phyloP scores from a whole-genome alignment of 345 rosid species.

The Salix purpurea region DNA sequence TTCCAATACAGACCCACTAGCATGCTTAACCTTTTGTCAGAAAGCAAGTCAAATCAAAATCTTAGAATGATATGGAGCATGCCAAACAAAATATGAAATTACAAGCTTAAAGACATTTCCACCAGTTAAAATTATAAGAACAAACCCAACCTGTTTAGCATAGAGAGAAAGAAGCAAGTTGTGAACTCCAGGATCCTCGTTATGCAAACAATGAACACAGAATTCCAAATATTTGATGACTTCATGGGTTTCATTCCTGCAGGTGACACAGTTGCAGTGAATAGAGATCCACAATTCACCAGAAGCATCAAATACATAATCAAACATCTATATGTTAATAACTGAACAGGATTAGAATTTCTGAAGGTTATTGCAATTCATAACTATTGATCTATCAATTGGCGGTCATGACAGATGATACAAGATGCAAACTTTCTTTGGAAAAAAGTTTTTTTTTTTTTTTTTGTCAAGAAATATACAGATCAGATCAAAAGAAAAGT shows the following conservation, averaged over 20 bases:
- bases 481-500: no score
- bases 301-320: neutral
- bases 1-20: no score
- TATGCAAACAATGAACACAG: slow-evolving; percentile 80
- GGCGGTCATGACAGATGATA: neutral
- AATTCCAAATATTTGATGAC: slow-evolving; percentile 93
- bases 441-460: neutral
- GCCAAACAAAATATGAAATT: no score
- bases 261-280: slow-evolving; percentile 11
- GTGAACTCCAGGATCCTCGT: slow-evolving; percentile 97
- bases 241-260: slow-evolving; percentile 99
- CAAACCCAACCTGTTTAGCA: slow-evolving; percentile 81
- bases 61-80: neutral
- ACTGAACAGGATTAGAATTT: neutral
- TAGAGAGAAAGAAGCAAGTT: slow-evolving; percentile 89
- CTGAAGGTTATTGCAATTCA: neutral
- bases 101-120: no score
- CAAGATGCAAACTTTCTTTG: neutral
- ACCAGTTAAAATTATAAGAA: neutral
- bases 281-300: slow-evolving; percentile 3
- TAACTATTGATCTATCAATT: neutral
- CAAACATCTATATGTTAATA: neutral
- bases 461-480: no score
- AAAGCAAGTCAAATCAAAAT: neutral
- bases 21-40: neutral